Evolutionary conservation across 495 filamentous ascomycete genomes (phyloP).

Genomic region (Astrothelium macrocarpum): DNA sequence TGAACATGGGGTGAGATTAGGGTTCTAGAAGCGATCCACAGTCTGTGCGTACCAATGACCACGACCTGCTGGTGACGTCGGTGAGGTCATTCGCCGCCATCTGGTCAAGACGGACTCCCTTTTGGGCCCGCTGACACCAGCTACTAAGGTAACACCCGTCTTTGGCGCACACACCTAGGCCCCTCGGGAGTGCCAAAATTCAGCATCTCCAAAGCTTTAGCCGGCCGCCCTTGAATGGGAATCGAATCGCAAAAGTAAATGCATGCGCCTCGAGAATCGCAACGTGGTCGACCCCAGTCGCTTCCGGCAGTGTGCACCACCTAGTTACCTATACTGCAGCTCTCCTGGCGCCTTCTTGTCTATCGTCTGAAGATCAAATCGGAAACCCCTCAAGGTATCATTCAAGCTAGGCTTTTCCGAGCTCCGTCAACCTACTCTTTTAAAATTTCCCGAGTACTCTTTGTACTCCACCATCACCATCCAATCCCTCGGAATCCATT

Average conservation of each 20-base stretch:
- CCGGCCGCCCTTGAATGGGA: not conserved
- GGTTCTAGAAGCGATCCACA: not conserved
- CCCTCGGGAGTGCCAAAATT: not conserved
- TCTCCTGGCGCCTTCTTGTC: not conserved
- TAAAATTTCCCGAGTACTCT: not conserved
- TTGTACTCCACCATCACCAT: not conserved
- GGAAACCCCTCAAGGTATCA: not conserved
- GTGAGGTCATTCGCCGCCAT: not conserved
- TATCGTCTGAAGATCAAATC: not conserved
- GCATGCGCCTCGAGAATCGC: not conserved
- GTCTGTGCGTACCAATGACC: not conserved
- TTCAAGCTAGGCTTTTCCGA: not conserved
- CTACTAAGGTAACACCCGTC: not conserved
- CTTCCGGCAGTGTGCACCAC: not conserved
- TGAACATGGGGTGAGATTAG: not conserved
- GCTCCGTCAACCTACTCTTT: not conserved
- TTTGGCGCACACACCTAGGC: not conserved
- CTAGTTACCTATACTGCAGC: not conserved
- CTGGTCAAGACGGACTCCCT: not conserved
- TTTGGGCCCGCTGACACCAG: not conserved
- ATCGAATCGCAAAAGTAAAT: not conserved
- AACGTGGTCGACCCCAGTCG: constrained; percentile 3
- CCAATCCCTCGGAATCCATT: not conserved
- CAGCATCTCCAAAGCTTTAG: not conserved
- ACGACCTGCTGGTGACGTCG: constrained; percentile 1